These are phyloP conservation scores for Macaranga tanarius DNA, from an alignment of 441 rosid species.

Conservation along the genomic window DNA sequence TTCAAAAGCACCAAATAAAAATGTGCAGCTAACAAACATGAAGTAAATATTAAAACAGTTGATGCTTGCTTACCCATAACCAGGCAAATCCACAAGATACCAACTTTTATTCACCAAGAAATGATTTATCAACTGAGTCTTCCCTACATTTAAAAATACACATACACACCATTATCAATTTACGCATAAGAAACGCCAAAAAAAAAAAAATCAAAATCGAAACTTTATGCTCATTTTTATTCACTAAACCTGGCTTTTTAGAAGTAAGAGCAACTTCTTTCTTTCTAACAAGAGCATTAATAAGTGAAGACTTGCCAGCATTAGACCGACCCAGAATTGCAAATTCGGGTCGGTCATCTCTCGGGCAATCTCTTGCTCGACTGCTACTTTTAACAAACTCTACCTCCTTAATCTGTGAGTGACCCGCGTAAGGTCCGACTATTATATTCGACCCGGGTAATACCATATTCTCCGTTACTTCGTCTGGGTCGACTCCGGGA, in stretches of 20 bases:
- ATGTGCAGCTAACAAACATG: too few species aligned
- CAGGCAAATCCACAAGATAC: constrained; percentile 95
- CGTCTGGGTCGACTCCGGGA: constrained; percentile 57
- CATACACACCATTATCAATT: not conserved
- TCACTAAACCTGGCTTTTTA: constrained; percentile 65
- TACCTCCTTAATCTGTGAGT: constrained; percentile 79
- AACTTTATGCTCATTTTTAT: too few species aligned
- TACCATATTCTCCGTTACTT: constrained; percentile 62
- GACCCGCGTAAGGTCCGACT: constrained; percentile 83
- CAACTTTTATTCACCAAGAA: constrained; percentile 88
- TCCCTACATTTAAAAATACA: constrained; percentile 45
- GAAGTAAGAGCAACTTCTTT: constrained; percentile 93
- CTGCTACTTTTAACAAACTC: constrained; percentile 84
- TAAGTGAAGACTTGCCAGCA: constrained; percentile 92
- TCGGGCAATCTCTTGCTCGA: constrained; percentile 84
- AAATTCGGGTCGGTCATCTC: constrained; percentile 74
- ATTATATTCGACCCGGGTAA: constrained; percentile 82
- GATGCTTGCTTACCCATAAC: constrained; percentile 71
- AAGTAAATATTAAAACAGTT: too few species aligned
- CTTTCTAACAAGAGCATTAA: constrained; percentile 72
- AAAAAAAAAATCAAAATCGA: not conserved
- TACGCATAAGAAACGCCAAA: not conserved
- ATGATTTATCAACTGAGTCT: constrained; percentile 91
- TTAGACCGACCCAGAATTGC: constrained; percentile 86
- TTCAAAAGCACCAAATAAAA: too few species aligned